Base-by-base conservation (phyloP, 331 rosid genomes). In the Erythrophleum ivorense region DNA sequence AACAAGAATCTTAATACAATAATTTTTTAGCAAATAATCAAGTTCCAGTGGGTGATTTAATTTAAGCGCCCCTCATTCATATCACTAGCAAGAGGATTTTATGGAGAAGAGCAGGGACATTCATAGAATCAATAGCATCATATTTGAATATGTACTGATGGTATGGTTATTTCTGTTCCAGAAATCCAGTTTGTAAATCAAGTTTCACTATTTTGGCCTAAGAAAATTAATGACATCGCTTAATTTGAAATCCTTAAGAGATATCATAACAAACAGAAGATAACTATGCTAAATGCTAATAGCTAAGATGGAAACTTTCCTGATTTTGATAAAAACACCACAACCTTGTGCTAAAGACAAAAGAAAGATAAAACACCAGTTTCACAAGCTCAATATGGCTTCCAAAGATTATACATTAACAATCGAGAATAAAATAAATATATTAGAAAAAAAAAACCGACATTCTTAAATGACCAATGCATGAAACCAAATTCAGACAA, bases 401-500 rank as follows among this genome's bases (percentile, higher is more conserved):
- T 7, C 75, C 1, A 46, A 50, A 68, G 69, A 54, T 58, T 10
- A 58, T 9, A 64, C 18, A 29, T 33, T 13, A 73, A n/a, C 38
- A 75, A 38, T 43, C 19, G 7, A 76, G 15, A 67, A 43, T 19
- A 3, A 38, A 40, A 0, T 2, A 10, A 16, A 63, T 3, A 1
- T 24, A 24, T 24, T 24, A 24, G 29, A 24, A 15, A 24, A 21
- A 33, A 10, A 24, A 11, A 59, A 64, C 38, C 18, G 3, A 60
- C 19, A 60, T 60, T 33, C 43, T 33, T 12, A 34, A 72, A 75
- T 12, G 63, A 59, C 55, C 53, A 58, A 48, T 43, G 62, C 80
- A 82, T n/a, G 45, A 71, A 57, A 59, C 43, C 68, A 13, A 67
- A 84, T 88, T 83, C 12, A 31, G 80, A 60, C 19, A 68, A 78